These are phyloP conservation scores for thale cress (Arabidopsis thaliana) DNA, from an alignment of 345 rosid genomes.

Conservation along the genomic window DNA sequence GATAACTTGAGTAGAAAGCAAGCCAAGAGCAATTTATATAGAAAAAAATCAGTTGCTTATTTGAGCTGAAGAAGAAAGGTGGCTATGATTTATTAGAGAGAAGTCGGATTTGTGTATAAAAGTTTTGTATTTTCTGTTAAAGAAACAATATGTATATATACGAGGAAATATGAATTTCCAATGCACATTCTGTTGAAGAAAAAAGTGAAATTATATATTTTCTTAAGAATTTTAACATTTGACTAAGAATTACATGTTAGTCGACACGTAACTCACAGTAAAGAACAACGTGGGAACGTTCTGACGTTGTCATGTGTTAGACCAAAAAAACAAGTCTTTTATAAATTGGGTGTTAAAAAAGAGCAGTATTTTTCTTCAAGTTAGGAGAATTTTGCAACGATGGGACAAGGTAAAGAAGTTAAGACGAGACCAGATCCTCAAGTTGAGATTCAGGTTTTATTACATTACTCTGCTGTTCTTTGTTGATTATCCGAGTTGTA, in stretches of 20 bases:
- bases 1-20: slow-evolving; percentile 25
- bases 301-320: slow-evolving; percentile 24
- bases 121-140: background rate
- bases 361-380: background rate
- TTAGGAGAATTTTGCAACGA: background rate
- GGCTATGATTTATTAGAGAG: slow-evolving; percentile 5
- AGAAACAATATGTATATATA: slow-evolving; percentile 22
- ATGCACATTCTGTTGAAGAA: slow-evolving; percentile 14
- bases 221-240: background rate
- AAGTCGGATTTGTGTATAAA: background rate
- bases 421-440: slow-evolving; percentile 44
- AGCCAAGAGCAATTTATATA: slow-evolving; percentile 10
- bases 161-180: slow-evolving; percentile 5
- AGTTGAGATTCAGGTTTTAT: slow-evolving; percentile 46
- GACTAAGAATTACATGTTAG: slow-evolving; percentile 7
- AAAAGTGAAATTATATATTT: background rate
- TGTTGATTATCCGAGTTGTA: background rate
- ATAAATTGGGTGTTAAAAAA: background rate
- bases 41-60: background rate
- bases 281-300: slow-evolving; percentile 32
- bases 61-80: slow-evolving; percentile 18
- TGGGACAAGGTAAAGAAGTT: slow-evolving; percentile 47
- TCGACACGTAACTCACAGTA: slow-evolving; percentile 35
- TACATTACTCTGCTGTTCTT: background rate
- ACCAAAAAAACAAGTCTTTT: background rate